Evolutionary conservation across 176 grass and related monocot genomes (phyloP).

Genomic region (Carex parvula): DNA sequence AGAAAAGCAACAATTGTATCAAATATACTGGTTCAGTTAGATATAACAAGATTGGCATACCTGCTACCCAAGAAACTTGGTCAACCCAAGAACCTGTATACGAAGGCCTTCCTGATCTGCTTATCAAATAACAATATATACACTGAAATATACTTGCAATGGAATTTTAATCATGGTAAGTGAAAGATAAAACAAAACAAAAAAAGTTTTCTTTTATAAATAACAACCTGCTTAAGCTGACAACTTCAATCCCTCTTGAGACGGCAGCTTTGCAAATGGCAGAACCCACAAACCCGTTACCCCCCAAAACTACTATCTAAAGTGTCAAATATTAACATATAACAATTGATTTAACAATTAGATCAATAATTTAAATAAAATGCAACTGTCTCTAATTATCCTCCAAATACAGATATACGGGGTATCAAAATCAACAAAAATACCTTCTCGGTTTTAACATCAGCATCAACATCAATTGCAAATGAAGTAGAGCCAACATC

Average conservation of each 20-base stretch:
- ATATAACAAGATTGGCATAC: conserved; percentile 27
- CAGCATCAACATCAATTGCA: conserved; percentile 71
- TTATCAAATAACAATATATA: conserved; percentile 32
- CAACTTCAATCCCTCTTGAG: conserved; percentile 77
- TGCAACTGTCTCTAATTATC: background rate
- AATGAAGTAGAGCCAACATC: conserved; percentile 52
- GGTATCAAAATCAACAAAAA: background rate
- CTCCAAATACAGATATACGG: background rate
- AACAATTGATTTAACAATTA: background rate
- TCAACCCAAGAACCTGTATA: conserved; percentile 85
- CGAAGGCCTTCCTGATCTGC: conserved; percentile 84
- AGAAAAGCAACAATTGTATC: background rate
- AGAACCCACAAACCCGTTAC: conserved; percentile 87
- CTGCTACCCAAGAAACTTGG: conserved; percentile 84
- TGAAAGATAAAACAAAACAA: background rate
- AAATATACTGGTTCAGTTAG: background rate
- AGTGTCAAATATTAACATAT: conserved; percentile 3
- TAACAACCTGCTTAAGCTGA: conserved; percentile 77
- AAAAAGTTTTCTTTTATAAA: background rate
- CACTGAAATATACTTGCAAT: background rate
- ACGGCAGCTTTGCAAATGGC: conserved; percentile 87
- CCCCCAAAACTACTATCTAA: conserved; percentile 88
- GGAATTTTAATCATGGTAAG: background rate
- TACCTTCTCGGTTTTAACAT: conserved; percentile 90
- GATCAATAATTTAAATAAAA: background rate